Conservation (phyloP, 257 asterid species). For the Petrea volubilis region DNA sequence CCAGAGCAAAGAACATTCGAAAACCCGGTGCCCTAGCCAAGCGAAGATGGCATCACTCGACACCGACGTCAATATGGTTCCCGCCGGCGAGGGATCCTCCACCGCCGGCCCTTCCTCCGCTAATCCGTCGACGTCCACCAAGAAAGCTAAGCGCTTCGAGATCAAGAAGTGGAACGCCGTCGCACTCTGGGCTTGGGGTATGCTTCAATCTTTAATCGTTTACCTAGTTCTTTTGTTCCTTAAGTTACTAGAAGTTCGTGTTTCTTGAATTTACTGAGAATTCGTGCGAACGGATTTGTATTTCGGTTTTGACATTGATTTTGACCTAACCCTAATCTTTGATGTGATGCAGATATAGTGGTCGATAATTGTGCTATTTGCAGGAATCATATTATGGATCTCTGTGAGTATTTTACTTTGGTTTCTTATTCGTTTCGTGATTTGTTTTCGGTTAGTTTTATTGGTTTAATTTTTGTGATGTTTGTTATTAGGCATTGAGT, state of each 20-base stretch:
- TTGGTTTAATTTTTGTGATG: not conserved
- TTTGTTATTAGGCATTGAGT: conserved; percentile 75
- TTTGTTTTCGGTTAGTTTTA: not conserved
- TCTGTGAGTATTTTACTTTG: conserved; percentile 56
- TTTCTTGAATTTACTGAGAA: not conserved
- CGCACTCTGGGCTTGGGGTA: conserved; percentile 96
- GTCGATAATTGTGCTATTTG: conserved; percentile 97
- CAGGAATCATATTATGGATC: conserved; percentile 97
- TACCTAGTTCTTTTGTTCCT: not conserved
- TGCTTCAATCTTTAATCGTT: not conserved
- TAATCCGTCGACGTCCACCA: conserved; percentile 43
- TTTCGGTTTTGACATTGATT: not conserved
- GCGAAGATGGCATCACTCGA: conserved; percentile 71
- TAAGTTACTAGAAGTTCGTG: too few relatives aligned
- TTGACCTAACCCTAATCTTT: conserved; percentile 33
- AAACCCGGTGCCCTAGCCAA: not conserved
- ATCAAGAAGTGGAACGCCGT: conserved; percentile 96
- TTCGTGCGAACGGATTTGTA: not conserved
- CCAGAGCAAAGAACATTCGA: too few relatives aligned
- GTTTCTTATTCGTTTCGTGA: not conserved
- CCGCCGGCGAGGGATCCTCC: conserved; percentile 75
- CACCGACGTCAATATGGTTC: conserved; percentile 73
- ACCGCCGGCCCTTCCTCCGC: conserved; percentile 60
- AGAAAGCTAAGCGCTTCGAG: conserved; percentile 78
- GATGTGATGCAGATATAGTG: conserved; percentile 68